These are phyloP conservation scores for Spathaspora boniae DNA, from an alignment of 805 yeast genomes.

Conservation along the genomic window DNA sequence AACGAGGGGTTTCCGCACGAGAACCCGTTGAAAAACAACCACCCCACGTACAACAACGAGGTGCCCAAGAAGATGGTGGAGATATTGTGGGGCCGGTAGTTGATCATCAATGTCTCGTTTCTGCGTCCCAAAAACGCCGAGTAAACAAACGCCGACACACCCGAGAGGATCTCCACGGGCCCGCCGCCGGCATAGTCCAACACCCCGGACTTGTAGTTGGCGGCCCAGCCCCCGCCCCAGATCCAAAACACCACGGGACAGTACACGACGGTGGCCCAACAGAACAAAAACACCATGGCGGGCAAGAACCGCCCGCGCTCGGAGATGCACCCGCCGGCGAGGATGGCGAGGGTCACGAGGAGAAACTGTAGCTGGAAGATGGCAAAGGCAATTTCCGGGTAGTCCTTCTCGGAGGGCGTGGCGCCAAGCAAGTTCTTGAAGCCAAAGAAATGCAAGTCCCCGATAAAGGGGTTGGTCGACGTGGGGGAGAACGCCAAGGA, in stretches of 20 bases:
- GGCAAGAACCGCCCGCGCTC: constrained; percentile 92
- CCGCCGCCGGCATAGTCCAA: constrained; percentile 98
- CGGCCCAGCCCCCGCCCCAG: constrained; percentile 97
- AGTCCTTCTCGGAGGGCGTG: constrained; percentile 37
- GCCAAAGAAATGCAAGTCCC: constrained; percentile 81
- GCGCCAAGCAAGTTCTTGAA: constrained; percentile 64
- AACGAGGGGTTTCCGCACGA: constrained; percentile 79
- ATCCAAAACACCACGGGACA: constrained; percentile 96
- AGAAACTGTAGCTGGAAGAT: constrained; percentile 87
- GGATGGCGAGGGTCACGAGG: constrained; percentile 86
- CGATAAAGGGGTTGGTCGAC: constrained; percentile 82
- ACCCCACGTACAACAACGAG: constrained; percentile 83
- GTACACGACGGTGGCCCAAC: constrained; percentile 90
- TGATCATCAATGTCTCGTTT: constrained; percentile 69
- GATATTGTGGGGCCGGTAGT: constrained; percentile 93
- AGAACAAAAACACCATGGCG: constrained; percentile 71
- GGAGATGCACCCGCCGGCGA: constrained; percentile 83
- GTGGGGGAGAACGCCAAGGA: constrained; percentile 82
- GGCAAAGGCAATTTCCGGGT: constrained; percentile 84
- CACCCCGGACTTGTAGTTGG: constrained; percentile 71
- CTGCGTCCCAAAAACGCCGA: constrained; percentile 80
- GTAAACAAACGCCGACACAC: constrained; percentile 85
- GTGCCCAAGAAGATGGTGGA: constrained; percentile 90
- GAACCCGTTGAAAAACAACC: constrained; percentile 95
- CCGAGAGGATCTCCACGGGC: constrained; percentile 90